Conservation (phyloP, 306 rosid genomes). For the Biancaea sappan region DNA sequence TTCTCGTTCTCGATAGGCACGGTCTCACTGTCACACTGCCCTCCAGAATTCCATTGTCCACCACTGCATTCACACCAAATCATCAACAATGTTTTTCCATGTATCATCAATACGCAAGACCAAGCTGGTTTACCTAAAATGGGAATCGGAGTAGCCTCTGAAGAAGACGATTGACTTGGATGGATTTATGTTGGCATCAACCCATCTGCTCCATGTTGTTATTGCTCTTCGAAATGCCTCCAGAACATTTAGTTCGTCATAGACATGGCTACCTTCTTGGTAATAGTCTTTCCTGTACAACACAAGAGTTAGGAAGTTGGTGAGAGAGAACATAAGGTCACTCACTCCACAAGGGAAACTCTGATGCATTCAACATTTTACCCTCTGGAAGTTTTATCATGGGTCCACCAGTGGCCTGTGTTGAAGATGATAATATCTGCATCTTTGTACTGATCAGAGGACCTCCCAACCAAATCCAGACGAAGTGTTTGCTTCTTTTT, state of each 20-base stretch:
- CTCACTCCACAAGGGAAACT: not conserved
- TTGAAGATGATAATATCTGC: slow-evolving; percentile 88
- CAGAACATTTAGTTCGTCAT: slow-evolving; percentile 72
- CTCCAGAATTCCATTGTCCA: slow-evolving; percentile 98
- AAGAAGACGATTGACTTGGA: slow-evolving; percentile 71
- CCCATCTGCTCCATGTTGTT: slow-evolving; percentile 96
- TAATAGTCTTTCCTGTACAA: slow-evolving; percentile 86
- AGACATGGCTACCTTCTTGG: slow-evolving; percentile 96
- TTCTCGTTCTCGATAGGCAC: slow-evolving; percentile 74
- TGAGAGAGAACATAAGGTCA: slow-evolving; percentile 1
- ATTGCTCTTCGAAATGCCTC: slow-evolving; percentile 95
- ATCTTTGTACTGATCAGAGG: slow-evolving; percentile 65
- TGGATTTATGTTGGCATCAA: slow-evolving; percentile 73
- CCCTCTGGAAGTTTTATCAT: slow-evolving; percentile 94
- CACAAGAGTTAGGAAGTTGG: not conserved
- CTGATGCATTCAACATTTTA: slow-evolving; percentile 19
- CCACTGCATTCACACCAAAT: slow-evolving; percentile 63
- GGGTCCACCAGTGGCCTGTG: slow-evolving; percentile 99
- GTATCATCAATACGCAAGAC: not conserved
- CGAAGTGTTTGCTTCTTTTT: slow-evolving; percentile 86
- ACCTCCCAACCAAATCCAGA: slow-evolving; percentile 78
- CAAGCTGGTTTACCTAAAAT: slow-evolving; percentile 70
- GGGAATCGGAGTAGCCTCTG: slow-evolving; percentile 94
- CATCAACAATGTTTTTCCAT: not conserved
- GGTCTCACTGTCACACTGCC: slow-evolving; percentile 78